These are phyloP conservation scores for Tympanopsis confertula DNA, from an alignment of 2,329 filamentous ascomycete genomes.

Conservation along the genomic window DNA sequence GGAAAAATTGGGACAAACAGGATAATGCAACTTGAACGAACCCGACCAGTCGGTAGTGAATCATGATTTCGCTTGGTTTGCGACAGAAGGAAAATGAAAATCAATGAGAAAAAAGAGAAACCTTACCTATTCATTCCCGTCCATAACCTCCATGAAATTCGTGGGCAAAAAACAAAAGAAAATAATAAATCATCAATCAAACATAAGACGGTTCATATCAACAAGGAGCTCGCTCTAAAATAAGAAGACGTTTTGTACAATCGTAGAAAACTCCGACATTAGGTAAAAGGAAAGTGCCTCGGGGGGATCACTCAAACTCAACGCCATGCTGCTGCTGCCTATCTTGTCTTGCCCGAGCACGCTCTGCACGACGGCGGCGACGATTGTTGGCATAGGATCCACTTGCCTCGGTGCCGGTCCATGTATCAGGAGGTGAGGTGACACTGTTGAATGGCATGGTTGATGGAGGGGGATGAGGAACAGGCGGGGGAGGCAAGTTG, in stretches of 20 bases:
- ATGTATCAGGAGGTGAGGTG: constrained; percentile 23
- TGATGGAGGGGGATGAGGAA: not conserved
- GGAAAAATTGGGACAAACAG: no score
- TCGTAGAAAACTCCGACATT: no score
- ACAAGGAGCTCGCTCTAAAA: no score
- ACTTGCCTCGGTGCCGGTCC: constrained; percentile 32
- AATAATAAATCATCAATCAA: no score
- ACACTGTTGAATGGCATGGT: constrained; percentile 26
- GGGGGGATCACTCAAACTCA: constrained; percentile 28
- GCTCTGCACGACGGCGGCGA: constrained; percentile 36
- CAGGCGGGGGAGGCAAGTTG: not conserved
- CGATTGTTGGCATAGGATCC: constrained; percentile 40
- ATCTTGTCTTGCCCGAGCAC: constrained; percentile 30
- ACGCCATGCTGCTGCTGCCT: constrained; percentile 28
- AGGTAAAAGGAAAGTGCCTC: not conserved
- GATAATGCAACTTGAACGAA: no score
- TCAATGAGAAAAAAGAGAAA: not conserved
- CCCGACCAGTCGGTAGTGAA: no score
- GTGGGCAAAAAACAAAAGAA: no score
- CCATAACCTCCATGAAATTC: no score
- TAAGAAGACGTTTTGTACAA: not conserved
- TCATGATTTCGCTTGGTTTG: no score
- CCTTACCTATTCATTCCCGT: no score
- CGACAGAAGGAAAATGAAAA: no score
- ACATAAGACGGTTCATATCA: no score